phyloP scores from a whole-genome alignment of 768 basidiomycete genomes.

The Lentinus brumalis region DNA sequence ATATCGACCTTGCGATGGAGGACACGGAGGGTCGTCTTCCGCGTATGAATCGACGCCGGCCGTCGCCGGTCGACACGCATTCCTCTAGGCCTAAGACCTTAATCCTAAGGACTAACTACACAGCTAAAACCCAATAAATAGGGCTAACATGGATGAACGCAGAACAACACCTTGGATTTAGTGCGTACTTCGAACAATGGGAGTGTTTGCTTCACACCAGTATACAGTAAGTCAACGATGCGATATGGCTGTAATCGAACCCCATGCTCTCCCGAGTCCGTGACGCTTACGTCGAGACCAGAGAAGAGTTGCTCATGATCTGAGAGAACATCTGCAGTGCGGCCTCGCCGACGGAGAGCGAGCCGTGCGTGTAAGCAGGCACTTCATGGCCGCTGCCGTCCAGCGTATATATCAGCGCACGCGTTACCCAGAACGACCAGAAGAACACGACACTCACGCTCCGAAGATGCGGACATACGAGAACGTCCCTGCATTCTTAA shows the following conservation, averaged over 20 bases:
- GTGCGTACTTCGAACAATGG: too few relatives aligned
- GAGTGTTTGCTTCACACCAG: too few relatives aligned
- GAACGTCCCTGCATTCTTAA: slow-evolving; percentile 60
- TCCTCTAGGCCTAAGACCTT: too few relatives aligned
- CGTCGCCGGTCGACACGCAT: too few relatives aligned
- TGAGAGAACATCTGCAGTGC: slow-evolving; percentile 35
- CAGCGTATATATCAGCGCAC: background rate
- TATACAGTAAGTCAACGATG: too few relatives aligned
- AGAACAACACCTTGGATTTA: too few relatives aligned
- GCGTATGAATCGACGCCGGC: too few relatives aligned
- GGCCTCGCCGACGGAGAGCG: slow-evolving; percentile 25
- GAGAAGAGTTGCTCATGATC: slow-evolving; percentile 30
- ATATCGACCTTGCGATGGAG: too few relatives aligned
- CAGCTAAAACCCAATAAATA: too few relatives aligned
- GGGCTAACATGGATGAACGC: too few relatives aligned
- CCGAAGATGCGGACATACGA: slow-evolving; percentile 54
- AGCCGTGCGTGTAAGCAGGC: slow-evolving; percentile 30
- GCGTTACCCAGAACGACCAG: background rate
- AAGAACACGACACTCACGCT: slow-evolving; percentile 22
- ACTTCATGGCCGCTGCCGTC: slow-evolving; percentile 31
- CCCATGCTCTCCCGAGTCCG: background rate
- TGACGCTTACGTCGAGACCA: slow-evolving; percentile 24
- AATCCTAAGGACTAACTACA: too few relatives aligned
- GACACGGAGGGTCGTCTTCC: too few relatives aligned
- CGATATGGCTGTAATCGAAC: background rate